Base-by-base conservation (phyloP, 2,329 filamentous ascomycete genomes). In the Sporothrix phasma region DNA sequence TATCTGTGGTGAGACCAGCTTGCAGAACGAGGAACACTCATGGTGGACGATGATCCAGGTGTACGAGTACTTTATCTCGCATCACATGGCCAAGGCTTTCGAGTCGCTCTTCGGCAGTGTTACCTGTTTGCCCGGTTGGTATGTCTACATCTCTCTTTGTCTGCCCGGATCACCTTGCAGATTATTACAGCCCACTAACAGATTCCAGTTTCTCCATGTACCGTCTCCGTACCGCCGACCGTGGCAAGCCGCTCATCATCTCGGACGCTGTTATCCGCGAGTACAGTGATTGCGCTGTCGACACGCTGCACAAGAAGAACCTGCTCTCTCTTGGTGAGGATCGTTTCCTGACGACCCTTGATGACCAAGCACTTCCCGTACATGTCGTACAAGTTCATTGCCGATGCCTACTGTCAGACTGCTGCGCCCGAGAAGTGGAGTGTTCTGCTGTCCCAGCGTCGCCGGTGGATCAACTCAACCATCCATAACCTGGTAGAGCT, bases 21-120 rank as follows among this genome's bases (percentile, higher is more conserved):
- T 99, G 71, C 90, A 97, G 74, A 99, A 99, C 72, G 93, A 97
- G 74, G 91, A 97, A 71, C 84, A 88, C 69, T 92, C 88, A 71
- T 97, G 92, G 92, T 96, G 91, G 90, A 99, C 94, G 13, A 99
- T 99, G 94, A 99, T 99, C 72, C 94, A 99, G 75, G 94, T 99
- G 68, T 99, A 99, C 78, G 94, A 99, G 76, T 99, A 99, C 80
- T 99, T 92, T 76, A 99, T 99, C 73, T 97, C 94, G 34, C 94
- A 99, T 81, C 89, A 99, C 76, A 79, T 99, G 74, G 82, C 94
- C 62, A 99, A 99, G 79, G 91, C 94, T 67, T 99, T 99, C 73
- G 94, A 99, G 75, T 97, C 92, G 66, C 84, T 99, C 66, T 99
- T 99, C 73, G 94, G 92, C 73, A 96, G 91, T 75, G 94, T 99